Evolutionary conservation across 129 eudicot genomes (phyloP).

Genomic region (Sambucus nigra): DNA sequence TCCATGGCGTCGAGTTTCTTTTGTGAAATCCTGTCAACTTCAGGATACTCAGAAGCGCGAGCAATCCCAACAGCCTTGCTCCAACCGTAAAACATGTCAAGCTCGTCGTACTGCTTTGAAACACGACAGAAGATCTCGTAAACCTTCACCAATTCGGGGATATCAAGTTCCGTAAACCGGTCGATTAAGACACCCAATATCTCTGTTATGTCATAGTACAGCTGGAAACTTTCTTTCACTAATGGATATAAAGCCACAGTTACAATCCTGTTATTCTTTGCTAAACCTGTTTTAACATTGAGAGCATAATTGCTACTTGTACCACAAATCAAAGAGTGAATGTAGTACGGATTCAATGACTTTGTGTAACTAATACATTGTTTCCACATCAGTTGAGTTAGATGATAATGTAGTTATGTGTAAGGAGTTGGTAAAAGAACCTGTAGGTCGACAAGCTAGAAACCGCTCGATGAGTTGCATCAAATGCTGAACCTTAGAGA

Average conservation of each 20-base stretch:
- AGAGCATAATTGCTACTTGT: neutral
- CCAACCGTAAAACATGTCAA: conserved; percentile 60
- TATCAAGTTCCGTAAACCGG: conserved; percentile 48
- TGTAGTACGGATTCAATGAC: no score
- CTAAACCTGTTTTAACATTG: conserved; percentile 43
- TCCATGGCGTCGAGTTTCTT: conserved; percentile 66
- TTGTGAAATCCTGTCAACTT: conserved; percentile 52
- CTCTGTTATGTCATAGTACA: conserved; percentile 60
- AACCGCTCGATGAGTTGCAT: conserved; percentile 67
- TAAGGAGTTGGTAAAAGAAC: conserved; percentile 14
- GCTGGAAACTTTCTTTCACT: conserved; percentile 66
- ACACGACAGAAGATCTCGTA: conserved; percentile 43
- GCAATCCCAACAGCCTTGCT: conserved; percentile 43
- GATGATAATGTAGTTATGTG: neutral
- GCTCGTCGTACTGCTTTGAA: conserved; percentile 72
- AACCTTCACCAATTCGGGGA: conserved; percentile 40
- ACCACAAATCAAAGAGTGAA: no score
- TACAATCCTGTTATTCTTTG: conserved; percentile 57
- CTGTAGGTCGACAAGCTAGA: conserved; percentile 69
- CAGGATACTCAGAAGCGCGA: conserved; percentile 71
- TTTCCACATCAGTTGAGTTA: no score
- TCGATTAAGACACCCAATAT: conserved; percentile 40
- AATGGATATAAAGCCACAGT: conserved; percentile 62
- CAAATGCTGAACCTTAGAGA: conserved; percentile 38
- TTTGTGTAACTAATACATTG: no score